Percentiles rank a stretch among this genome's conserved stretches.
phyloP scores from a whole-genome alignment of 2,329 filamentous ascomycete genomes.

The Ophiostoma australiae region DNA sequence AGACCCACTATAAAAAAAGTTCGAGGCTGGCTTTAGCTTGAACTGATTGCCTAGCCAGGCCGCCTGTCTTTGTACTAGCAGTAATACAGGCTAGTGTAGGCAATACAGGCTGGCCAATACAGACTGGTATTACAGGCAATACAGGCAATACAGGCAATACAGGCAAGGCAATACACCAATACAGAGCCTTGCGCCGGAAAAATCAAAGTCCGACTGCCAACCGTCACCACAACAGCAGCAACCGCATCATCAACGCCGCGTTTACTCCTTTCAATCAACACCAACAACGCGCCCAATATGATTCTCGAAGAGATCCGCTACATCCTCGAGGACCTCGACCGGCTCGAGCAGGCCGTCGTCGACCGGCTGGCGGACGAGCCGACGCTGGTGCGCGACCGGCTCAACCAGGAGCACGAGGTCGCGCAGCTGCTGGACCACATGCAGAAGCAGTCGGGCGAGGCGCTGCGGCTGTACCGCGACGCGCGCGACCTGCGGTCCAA shows the following conservation, averaged over 20 bases:
- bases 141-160: neutral
- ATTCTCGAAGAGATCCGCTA: constrained; percentile 89
- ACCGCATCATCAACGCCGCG: neutral
- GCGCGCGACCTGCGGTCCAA: constrained; percentile 63
- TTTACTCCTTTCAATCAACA: neutral
- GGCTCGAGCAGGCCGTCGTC: constrained; percentile 87
- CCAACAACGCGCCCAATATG: constrained; percentile 46
- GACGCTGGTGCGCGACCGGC: constrained; percentile 82
- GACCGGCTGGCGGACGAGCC: constrained; percentile 87
- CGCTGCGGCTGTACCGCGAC: constrained; percentile 82
- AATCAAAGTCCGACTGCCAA: constrained; percentile 9
- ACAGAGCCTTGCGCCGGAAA: constrained; percentile 24
- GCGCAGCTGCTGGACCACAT: constrained; percentile 81
- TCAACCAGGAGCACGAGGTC: constrained; percentile 90
- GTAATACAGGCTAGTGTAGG: no score
- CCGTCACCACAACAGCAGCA: neutral
- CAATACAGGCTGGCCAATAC: neutral
- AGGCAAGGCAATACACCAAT: neutral
- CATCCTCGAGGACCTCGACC: constrained; percentile 93
- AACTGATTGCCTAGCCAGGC: neutral
- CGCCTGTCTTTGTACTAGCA: no score
- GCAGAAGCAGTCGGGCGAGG: constrained; percentile 73
- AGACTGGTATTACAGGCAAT: neutral
- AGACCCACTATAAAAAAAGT: constrained; percentile 23
- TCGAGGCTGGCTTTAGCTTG: constrained; percentile 14